Conservation (phyloP, 495 filamentous ascomycete genomes). For the Diplogelasinospora grovesii region DNA sequence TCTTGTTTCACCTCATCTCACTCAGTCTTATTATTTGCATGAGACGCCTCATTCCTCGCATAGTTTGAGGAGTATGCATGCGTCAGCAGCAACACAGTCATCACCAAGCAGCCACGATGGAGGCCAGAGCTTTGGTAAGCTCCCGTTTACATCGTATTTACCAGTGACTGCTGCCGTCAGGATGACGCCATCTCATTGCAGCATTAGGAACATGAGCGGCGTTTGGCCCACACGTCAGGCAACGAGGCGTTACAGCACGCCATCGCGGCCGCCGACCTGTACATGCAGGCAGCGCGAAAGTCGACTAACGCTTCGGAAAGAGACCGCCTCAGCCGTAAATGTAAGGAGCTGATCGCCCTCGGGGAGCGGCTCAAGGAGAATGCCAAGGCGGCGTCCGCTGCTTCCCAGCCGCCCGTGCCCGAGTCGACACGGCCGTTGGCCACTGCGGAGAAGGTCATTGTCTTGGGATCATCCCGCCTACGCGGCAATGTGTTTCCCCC, state of each 20-base stretch:
- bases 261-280: conserved; percentile 67
- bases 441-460: conserved; percentile 68
- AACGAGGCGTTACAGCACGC: conserved; percentile 66
- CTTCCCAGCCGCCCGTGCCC: conserved; percentile 35
- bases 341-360: conserved; percentile 54
- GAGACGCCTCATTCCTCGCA: not conserved
- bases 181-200: conserved; percentile 20
- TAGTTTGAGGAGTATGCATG: conserved; percentile 11
- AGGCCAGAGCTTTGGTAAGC: conserved; percentile 32
- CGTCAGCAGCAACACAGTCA: not conserved
- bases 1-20: no score
- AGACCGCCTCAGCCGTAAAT: conserved; percentile 53
- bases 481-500: conserved; percentile 77
- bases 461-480: conserved; percentile 69
- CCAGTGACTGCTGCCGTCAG: no score
- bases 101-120: conserved; percentile 15
- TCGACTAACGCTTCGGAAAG: conserved; percentile 49
- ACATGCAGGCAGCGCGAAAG: conserved; percentile 63
- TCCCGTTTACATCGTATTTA: not conserved
- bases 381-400: conserved; percentile 12
- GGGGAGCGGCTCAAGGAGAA: conserved; percentile 67
- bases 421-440: conserved; percentile 56
- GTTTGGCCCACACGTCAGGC: conserved; percentile 46
- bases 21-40: no score
- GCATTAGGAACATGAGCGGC: conserved; percentile 55